phyloP scores from a whole-genome alignment of 345 rosid genomes.

The Balakata baccata region DNA sequence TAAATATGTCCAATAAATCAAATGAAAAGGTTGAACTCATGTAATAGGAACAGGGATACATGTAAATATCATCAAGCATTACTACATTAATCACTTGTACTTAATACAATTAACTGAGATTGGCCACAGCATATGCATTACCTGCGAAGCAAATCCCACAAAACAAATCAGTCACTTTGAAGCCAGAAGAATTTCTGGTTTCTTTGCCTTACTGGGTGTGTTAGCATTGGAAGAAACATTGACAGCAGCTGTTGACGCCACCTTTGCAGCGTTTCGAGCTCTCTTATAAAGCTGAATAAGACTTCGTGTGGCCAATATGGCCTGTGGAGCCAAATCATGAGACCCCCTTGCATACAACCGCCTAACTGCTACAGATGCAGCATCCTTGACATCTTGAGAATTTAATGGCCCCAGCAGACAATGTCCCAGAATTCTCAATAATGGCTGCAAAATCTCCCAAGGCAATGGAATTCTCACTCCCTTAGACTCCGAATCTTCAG shows the following conservation, averaged over 20 bases:
- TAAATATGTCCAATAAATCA: neutral
- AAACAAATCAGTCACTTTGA: slow-evolving; percentile 55
- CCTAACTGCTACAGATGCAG: slow-evolving; percentile 69
- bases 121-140: slow-evolving; percentile 26
- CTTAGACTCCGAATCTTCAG: slow-evolving; percentile 25
- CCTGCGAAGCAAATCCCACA: slow-evolving; percentile 30
- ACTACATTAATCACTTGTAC: neutral
- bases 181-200: slow-evolving; percentile 76
- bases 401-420: slow-evolving; percentile 82
- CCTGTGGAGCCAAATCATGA: slow-evolving; percentile 89
- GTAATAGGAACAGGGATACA: neutral
- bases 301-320: slow-evolving; percentile 77
- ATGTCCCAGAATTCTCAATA: slow-evolving; percentile 72
- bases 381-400: slow-evolving; percentile 65
- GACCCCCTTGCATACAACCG: slow-evolving; percentile 84
- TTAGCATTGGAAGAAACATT: slow-evolving; percentile 54
- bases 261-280: slow-evolving; percentile 49
- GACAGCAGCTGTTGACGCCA: slow-evolving; percentile 27
- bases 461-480: slow-evolving; percentile 83
- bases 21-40: neutral
- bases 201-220: slow-evolving; percentile 81
- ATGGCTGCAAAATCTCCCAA: slow-evolving; percentile 88
- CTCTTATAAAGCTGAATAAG: slow-evolving; percentile 78
- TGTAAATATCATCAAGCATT: neutral
- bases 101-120: slow-evolving; percentile 1